Base-by-base conservation (phyloP, 176 grass and related monocot genomes). In the Chloris gayana region DNA sequence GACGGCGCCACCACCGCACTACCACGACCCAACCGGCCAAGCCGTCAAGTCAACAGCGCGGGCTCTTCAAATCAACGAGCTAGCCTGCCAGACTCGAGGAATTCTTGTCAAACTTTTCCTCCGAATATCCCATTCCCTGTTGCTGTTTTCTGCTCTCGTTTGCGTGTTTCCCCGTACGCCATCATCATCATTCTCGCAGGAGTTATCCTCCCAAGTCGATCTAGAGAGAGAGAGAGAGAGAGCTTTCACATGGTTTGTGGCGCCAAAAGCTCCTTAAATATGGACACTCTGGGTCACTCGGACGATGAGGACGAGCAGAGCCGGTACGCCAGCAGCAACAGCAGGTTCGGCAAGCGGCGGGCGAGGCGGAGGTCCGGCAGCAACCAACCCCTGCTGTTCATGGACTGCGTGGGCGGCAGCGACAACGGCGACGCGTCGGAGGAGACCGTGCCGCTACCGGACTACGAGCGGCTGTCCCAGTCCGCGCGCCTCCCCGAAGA, bases 381-480 rank as follows among this genome's bases (percentile, higher is more conserved):
- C 67, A 58, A 82, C 46, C 82, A 82, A 12, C 77, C 42, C 57
- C 58, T 77, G 82, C 71, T 89, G 72, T 77, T 89, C 77, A 89
- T 89, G 87, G 87, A 89, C 78, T 77, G 77, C 87, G 72, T 89
- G 14, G 65, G 65, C 29, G 63, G 75, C 35, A 18, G 63, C 39
- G 46, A 21, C 26, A 38, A 59, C 64, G 51, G 25, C 19, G 21
- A 64, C 22, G 74, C 80, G 34, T 0, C 41, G 46, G 85, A 91
- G 79, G 88, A 94, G 75, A 69, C 77, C 70, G 70, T 94, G 63
- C 91, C 85, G 61, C 85, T 94, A 12, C 88, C 91, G 13, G 91
- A 86, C 33, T 94, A 94, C 64, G 88, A 94, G 74, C 82, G 83
- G 70, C 85, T 94, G 41, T 84, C 91, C 9, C 88, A 91, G 75